Conservation (phyloP, 2,329 filamentous ascomycete species). For the Aplosporella prunicola region DNA sequence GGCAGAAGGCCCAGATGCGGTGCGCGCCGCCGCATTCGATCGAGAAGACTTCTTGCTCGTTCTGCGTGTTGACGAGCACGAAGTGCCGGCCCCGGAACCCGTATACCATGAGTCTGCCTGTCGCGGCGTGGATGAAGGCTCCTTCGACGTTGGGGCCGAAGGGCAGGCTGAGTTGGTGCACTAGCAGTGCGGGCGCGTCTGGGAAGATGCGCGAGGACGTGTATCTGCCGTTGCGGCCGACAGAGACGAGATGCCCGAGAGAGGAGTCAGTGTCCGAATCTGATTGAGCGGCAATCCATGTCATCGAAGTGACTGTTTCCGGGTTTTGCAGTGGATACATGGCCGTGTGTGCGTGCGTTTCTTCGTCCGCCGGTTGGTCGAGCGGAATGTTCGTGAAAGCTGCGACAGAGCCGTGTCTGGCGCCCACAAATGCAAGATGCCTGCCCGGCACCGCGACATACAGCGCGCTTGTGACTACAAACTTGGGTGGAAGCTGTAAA, state of each 20-base stretch:
- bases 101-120: slow-evolving; percentile 56
- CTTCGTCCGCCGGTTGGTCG: background rate
- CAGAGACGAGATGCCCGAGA: slow-evolving; percentile 52
- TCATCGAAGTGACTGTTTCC: slow-evolving; percentile 62
- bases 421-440: slow-evolving; percentile 3
- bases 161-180: slow-evolving; percentile 60
- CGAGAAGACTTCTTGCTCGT: slow-evolving; percentile 57
- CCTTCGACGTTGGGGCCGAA: slow-evolving; percentile 71
- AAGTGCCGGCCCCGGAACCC: slow-evolving; percentile 77
- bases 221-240: slow-evolving; percentile 67
- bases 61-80: slow-evolving; percentile 68
- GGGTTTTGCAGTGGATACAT: slow-evolving; percentile 34
- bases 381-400: background rate
- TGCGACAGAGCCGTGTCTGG: slow-evolving; percentile 4
- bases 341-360: background rate
- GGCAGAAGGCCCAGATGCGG: slow-evolving; percentile 58
- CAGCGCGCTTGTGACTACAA: slow-evolving; percentile 40
- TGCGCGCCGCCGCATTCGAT: slow-evolving; percentile 81
- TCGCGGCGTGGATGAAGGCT: slow-evolving; percentile 47
- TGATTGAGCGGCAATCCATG: slow-evolving; percentile 16
- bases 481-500: slow-evolving; percentile 30
- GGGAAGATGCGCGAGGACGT: slow-evolving; percentile 47
- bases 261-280: slow-evolving; percentile 5
- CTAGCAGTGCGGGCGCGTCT: slow-evolving; percentile 27
- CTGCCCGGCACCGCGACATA: background rate